phyloP scores from a whole-genome alignment of 2,329 filamentous ascomycete species.

The Lecanicillium sp. region DNA sequence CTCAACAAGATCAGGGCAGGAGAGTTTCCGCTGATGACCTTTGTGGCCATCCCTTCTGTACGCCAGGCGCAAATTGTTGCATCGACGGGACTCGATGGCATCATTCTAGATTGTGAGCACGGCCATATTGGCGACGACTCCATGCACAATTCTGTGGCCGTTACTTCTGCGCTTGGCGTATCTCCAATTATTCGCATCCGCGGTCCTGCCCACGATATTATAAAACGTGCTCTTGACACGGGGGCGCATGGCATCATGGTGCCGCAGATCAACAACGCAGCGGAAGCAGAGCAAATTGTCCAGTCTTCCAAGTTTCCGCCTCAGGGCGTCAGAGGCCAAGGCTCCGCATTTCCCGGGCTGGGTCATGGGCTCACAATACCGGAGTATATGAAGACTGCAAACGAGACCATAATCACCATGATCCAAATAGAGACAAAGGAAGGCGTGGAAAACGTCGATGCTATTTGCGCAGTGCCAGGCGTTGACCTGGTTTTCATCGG shows the following conservation, averaged over 20 bases:
- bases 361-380: conserved; percentile 27
- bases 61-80: conserved; percentile 41
- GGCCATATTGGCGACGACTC: conserved; percentile 32
- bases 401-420: conserved; percentile 34
- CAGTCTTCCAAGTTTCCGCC: conserved; percentile 36
- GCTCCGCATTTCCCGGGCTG: conserved; percentile 33
- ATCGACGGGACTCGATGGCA: conserved; percentile 38
- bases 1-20: no score
- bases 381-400: conserved; percentile 34
- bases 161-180: conserved; percentile 30
- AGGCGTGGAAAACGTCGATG: conserved; percentile 37
- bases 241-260: conserved; percentile 37
- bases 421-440: conserved; percentile 36
- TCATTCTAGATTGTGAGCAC: conserved; percentile 40
- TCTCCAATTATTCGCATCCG: conserved; percentile 32
- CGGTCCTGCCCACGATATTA: conserved; percentile 23
- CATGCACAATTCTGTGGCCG: conserved; percentile 39
- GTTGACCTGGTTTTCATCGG: conserved; percentile 36
- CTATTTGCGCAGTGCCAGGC: conserved; percentile 27
- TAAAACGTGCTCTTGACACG: conserved; percentile 35
- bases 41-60: conserved; percentile 38
- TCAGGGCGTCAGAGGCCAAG: conserved; percentile 32
- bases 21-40: no score
- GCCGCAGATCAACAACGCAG: conserved; percentile 32
- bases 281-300: conserved; percentile 31